These are phyloP conservation scores for Colletotrichum orchidophilum DNA, from an alignment of 2,329 filamentous ascomycete species.

Conservation along the genomic window DNA sequence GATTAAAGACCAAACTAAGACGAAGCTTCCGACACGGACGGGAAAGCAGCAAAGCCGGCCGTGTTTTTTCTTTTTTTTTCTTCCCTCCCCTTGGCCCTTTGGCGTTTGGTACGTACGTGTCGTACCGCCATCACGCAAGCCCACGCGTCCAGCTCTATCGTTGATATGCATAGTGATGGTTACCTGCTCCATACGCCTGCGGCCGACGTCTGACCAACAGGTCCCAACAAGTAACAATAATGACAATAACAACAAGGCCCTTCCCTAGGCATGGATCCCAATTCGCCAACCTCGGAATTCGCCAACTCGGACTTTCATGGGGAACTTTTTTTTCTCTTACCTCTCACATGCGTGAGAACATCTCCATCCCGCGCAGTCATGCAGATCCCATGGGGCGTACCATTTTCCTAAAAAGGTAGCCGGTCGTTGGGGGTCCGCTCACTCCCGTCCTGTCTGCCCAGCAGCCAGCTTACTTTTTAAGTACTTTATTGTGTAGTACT, in stretches of 20 bases:
- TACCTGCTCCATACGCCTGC: not conserved
- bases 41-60: not conserved
- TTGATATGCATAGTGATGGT: not conserved
- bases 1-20: not conserved
- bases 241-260: conserved; percentile 5
- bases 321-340: not conserved
- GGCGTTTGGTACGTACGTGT: not conserved
- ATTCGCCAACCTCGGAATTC: not conserved
- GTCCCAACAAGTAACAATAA: not conserved
- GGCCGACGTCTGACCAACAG: not conserved
- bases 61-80: too few relatives aligned
- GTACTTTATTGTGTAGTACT: too few relatives aligned
- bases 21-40: not conserved
- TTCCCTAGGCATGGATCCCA: not conserved
- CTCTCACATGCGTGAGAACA: conserved; percentile 5
- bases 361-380: conserved; percentile 1
- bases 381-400: conserved; percentile 17
- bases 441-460: not conserved
- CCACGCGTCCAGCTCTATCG: not conserved
- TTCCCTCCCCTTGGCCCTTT: too few relatives aligned
- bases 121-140: conserved; percentile 5
- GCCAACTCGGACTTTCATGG: not conserved
- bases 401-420: conserved; percentile 3
- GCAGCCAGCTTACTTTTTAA: conserved; percentile 12
- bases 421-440: not conserved